Conservation (phyloP, 2,329 filamentous ascomycete species). For the Diplodia mutila region DNA sequence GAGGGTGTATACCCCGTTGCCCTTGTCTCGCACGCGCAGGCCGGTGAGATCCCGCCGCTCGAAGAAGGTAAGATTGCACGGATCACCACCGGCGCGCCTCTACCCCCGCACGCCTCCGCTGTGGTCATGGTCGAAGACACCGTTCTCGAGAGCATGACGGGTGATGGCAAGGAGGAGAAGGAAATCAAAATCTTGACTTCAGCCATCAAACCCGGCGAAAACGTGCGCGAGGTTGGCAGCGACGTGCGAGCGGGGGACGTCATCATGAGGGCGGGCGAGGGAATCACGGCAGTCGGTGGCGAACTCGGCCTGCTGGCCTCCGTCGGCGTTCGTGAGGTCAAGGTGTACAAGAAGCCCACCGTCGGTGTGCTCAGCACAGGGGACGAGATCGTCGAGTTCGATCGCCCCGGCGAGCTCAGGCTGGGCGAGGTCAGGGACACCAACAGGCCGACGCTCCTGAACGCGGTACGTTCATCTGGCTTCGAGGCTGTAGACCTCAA, state of each 20-base stretch:
- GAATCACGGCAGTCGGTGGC: conserved; percentile 84
- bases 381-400: conserved; percentile 85
- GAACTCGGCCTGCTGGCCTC: conserved; percentile 90
- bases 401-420: conserved; percentile 63
- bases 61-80: conserved; percentile 77
- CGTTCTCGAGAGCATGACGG: conserved; percentile 71
- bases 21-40: conserved; percentile 82
- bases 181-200: conserved; percentile 85
- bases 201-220: conserved; percentile 76
- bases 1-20: conserved; percentile 85
- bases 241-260: conserved; percentile 72
- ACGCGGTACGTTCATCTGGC: conserved; percentile 72
- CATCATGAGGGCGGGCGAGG: conserved; percentile 76
- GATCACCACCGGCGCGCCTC: conserved; percentile 91
- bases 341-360: conserved; percentile 74
- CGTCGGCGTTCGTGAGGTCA: conserved; percentile 73
- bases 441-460: conserved; percentile 85
- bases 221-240: conserved; percentile 88
- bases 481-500: conserved; percentile 84
- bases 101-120: conserved; percentile 84
- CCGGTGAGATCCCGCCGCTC: conserved; percentile 67
- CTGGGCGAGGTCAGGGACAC: conserved; percentile 91
- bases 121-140: conserved; percentile 99
- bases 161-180: conserved; percentile 81
- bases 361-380: conserved; percentile 91